phyloP scores from a whole-genome alignment of 495 filamentous ascomycete species.

The Penicillium diatomitis region DNA sequence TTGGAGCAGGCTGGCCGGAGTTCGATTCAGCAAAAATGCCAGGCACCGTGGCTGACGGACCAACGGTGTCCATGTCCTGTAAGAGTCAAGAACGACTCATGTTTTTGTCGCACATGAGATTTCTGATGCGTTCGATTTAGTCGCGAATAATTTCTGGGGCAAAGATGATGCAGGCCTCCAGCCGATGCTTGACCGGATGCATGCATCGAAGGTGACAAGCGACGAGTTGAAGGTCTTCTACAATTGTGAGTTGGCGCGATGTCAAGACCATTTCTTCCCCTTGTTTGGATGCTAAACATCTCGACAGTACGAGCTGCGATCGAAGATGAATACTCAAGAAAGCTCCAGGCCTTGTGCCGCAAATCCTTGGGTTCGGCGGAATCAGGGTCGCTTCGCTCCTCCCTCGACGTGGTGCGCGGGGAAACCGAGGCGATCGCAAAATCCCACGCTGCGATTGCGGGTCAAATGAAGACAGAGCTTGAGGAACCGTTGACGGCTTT shows the following conservation, averaged over 20 bases:
- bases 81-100: slow-evolving; percentile 10
- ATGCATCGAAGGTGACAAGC: slow-evolving; percentile 86
- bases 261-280: background rate
- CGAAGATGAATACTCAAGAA: slow-evolving; percentile 96
- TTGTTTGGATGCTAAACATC: background rate
- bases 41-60: slow-evolving; percentile 51
- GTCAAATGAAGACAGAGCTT: slow-evolving; percentile 93
- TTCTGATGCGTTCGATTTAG: slow-evolving; percentile 34
- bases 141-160: slow-evolving; percentile 99
- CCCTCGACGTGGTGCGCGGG: slow-evolving; percentile 75
- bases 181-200: slow-evolving; percentile 93
- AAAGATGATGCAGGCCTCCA: slow-evolving; percentile 95
- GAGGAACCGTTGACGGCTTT: slow-evolving; percentile 92
- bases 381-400: slow-evolving; percentile 69
- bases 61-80: slow-evolving; percentile 57
- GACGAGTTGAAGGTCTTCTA: slow-evolving; percentile 95
- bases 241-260: slow-evolving; percentile 43
- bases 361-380: slow-evolving; percentile 90
- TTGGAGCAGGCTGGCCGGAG: slow-evolving; percentile 37
- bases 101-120: background rate
- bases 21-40: slow-evolving; percentile 44
- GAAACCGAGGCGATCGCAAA: slow-evolving; percentile 96
- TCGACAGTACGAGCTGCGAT: slow-evolving; percentile 72
- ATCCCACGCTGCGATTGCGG: slow-evolving; percentile 78
- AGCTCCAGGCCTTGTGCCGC: slow-evolving; percentile 73